A percentile compares a stretch with the other conserved stretches of the same genome.
phyloP scores from a whole-genome alignment of 805 yeast species.

The Scheffersomyces coipomensis region DNA sequence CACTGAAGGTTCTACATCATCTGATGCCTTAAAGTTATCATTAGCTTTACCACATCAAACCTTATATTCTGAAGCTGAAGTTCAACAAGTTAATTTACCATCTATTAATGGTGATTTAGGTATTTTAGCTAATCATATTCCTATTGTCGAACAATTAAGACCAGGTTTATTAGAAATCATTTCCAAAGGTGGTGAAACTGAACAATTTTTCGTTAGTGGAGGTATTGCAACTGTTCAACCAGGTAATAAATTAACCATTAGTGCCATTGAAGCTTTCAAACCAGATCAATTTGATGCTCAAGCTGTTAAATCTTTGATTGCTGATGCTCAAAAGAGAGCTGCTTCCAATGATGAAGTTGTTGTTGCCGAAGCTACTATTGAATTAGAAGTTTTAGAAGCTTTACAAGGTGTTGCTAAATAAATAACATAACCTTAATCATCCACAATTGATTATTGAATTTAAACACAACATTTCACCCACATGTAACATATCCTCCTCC shows the following conservation, averaged over 20 bases:
- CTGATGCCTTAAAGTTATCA: slow-evolving; percentile 78
- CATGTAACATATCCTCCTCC: too few relatives aligned
- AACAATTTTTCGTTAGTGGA: slow-evolving; percentile 88
- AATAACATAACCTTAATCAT: slow-evolving; percentile 6
- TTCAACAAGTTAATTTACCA: slow-evolving; percentile 85
- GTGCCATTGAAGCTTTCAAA: slow-evolving; percentile 94
- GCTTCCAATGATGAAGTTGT: slow-evolving; percentile 80
- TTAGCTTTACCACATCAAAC: slow-evolving; percentile 89
- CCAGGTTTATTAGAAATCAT: slow-evolving; percentile 95
- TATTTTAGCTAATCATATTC: slow-evolving; percentile 96
- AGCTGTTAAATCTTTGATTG: slow-evolving; percentile 73
- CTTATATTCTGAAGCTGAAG: slow-evolving; percentile 56
- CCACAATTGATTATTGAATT: not conserved
- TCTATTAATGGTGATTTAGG: slow-evolving; percentile 95
- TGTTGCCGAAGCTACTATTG: slow-evolving; percentile 93
- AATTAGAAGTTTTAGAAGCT: slow-evolving; percentile 95
- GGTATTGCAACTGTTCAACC: slow-evolving; percentile 97
- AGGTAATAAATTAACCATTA: slow-evolving; percentile 84
- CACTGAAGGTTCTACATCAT: slow-evolving; percentile 56
- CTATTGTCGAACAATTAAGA: slow-evolving; percentile 91
- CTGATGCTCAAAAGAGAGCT: slow-evolving; percentile 93
- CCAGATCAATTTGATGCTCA: slow-evolving; percentile 81
- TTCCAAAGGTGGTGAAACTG: slow-evolving; percentile 67
- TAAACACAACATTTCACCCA: not conserved
- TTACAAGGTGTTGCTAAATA: slow-evolving; percentile 79